Evolutionary conservation across 306 rosid genomes (phyloP).

Genomic region (Dicorynia guianensis): DNA sequence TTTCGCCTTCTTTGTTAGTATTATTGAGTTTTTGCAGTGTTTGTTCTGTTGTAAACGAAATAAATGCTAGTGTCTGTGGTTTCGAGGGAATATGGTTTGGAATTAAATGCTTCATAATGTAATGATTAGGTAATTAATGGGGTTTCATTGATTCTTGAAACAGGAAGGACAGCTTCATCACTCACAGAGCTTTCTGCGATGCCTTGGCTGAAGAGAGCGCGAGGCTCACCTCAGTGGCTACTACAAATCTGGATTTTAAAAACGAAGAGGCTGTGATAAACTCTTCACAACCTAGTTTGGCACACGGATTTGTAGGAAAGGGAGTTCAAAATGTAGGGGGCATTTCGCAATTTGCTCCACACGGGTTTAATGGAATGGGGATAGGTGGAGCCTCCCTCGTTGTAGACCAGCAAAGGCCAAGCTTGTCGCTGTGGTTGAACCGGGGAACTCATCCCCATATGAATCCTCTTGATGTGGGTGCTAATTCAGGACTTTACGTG

Average conservation of each 20-base stretch:
- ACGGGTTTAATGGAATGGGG: constrained; percentile 47
- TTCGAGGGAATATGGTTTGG: constrained; percentile 36
- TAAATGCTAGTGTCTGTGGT: constrained; percentile 53
- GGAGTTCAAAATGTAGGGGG: constrained; percentile 45
- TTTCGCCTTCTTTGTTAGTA: neutral
- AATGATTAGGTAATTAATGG: constrained; percentile 48
- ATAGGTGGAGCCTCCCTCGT: constrained; percentile 8
- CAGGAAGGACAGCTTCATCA: constrained; percentile 98
- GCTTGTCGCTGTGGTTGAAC: constrained; percentile 78
- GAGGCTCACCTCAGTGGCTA: constrained; percentile 61
- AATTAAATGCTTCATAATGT: constrained; percentile 49
- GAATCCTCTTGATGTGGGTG: constrained; percentile 49
- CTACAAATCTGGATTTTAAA: constrained; percentile 70
- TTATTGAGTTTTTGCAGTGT: constrained; percentile 1
- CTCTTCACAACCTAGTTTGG: constrained; percentile 49
- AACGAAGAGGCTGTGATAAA: constrained; percentile 55
- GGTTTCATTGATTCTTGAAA: constrained; percentile 33
- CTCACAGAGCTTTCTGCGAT: constrained; percentile 97
- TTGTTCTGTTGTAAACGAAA: constrained; percentile 23
- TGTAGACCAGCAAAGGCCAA: constrained; percentile 65
- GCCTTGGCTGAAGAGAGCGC: constrained; percentile 97
- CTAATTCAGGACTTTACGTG: constrained; percentile 46
- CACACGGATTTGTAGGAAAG: constrained; percentile 36
- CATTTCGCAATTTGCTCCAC: constrained; percentile 54
- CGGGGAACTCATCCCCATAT: constrained; percentile 52